Percentiles rank a stretch among this genome's conserved stretches.
Conservation (phyloP, 148 eudicot genomes). For the Pharnaceum exiguum region DNA sequence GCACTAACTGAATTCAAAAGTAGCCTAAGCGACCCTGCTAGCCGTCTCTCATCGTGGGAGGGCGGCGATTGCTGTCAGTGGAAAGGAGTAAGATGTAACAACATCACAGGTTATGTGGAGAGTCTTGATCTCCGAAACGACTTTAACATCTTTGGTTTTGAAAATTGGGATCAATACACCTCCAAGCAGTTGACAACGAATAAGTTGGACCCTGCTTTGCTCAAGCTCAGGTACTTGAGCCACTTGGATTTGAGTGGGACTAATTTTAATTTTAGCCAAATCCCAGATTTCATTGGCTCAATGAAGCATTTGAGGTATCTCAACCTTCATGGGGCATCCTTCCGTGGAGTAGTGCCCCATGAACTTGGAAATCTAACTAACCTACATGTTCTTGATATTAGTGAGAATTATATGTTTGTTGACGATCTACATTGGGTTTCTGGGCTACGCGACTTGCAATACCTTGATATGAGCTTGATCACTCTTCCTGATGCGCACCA, state of each 20-base stretch:
- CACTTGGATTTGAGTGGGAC: constrained; percentile 32
- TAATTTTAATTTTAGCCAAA: constrained; percentile 14
- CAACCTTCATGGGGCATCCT: constrained; percentile 13
- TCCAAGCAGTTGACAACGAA: no score
- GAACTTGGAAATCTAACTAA: constrained; percentile 13
- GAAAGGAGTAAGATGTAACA: constrained; percentile 21
- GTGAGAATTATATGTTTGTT: neutral
- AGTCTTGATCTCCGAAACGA: constrained; percentile 13
- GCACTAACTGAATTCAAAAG: constrained; percentile 18
- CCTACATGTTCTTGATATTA: constrained; percentile 6
- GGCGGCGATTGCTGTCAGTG: constrained; percentile 22
- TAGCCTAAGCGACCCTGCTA: constrained; percentile 6
- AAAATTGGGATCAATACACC: no score
- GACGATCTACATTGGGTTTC: constrained; percentile 6
- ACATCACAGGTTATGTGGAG: constrained; percentile 2
- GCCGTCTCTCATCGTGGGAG: constrained; percentile 20
- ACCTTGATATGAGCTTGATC: neutral
- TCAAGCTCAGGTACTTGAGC: constrained; percentile 15
- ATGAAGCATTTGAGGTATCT: constrained; percentile 22
- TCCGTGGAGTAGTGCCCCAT: constrained; percentile 15
- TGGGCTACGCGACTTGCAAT: neutral
- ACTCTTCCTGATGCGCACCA: neutral
- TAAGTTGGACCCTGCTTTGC: constrained; percentile 12
- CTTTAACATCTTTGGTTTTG: no score
- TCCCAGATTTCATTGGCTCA: constrained; percentile 31